These are phyloP conservation scores for Tetrahymena borealis DNA, from an alignment of 73 alveolate species.

Conservation along the genomic window DNA sequence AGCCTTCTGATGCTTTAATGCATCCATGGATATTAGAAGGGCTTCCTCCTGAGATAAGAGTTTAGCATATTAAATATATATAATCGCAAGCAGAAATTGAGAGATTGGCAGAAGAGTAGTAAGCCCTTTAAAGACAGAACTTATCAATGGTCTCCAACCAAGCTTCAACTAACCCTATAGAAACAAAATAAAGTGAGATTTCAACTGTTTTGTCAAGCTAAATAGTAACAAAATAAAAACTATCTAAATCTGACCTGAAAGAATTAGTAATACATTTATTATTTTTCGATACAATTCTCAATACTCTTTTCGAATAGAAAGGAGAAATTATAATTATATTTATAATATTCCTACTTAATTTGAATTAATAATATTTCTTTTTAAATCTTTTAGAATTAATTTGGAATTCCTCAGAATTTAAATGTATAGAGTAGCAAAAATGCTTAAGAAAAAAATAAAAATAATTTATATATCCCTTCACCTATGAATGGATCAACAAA, in stretches of 20 bases:
- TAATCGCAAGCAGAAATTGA: not conserved
- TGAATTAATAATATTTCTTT: no score
- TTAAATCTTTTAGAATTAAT: not conserved
- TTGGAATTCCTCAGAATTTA: not conserved
- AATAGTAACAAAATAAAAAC: no score
- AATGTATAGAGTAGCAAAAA: not conserved
- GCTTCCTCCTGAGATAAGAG: slow-evolving; percentile 15
- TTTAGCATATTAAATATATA: not conserved
- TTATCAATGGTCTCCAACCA: not conserved
- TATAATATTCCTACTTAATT: no score
- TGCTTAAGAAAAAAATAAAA: not conserved
- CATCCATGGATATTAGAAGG: slow-evolving; percentile 85
- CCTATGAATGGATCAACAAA: not conserved
- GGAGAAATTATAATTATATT: no score
- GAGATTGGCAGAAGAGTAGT: not conserved
- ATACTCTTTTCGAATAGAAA: no score
- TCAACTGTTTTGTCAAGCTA: no score
- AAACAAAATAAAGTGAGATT: no score
- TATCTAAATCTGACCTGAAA: no score
- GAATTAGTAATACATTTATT: no score
- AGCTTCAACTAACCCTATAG: not conserved
- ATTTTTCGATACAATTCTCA: no score
- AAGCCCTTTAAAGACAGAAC: no score
- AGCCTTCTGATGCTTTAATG: slow-evolving; percentile 65
- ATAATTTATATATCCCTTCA: not conserved